Evolutionary conservation across 192 early-diverging fungal species (phyloP).

Genomic region (Coemansia sp.): DNA sequence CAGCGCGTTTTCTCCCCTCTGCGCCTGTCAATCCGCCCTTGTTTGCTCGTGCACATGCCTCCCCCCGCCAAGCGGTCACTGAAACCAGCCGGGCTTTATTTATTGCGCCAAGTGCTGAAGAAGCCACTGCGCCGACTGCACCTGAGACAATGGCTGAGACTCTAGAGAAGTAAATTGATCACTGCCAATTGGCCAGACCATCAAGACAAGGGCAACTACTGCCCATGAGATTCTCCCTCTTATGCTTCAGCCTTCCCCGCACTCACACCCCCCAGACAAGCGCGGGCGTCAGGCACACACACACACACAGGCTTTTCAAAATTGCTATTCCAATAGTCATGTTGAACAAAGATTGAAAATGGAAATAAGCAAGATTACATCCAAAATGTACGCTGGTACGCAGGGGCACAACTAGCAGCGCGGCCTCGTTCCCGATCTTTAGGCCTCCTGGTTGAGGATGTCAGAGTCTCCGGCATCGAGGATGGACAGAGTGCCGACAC

Average conservation of each 20-base stretch:
- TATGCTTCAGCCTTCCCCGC: background rate
- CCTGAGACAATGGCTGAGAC: conserved; percentile 30
- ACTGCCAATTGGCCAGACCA: conserved; percentile 12
- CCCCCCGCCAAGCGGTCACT: conserved; percentile 7
- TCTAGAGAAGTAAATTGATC: conserved; percentile 32
- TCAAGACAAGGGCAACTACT: conserved; percentile 7
- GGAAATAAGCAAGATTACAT: conserved; percentile 9
- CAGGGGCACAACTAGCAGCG: conserved; percentile 2
- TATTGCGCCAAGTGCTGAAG: conserved; percentile 10
- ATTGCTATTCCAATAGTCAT: conserved; percentile 16
- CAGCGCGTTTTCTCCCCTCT: conserved; percentile 6
- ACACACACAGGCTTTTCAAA: background rate
- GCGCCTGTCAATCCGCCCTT: conserved; percentile 6
- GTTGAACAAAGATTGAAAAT: conserved; percentile 8
- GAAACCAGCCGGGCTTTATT: conserved; percentile 1
- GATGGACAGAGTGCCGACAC: conserved; percentile 92
- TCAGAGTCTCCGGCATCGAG: conserved; percentile 98
- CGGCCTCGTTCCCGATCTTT: conserved; percentile 27
- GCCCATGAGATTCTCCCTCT: background rate
- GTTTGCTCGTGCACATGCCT: background rate
- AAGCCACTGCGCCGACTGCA: conserved; percentile 8
- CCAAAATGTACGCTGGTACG: conserved; percentile 8
- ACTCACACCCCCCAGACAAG: conserved; percentile 3
- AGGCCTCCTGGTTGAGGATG: conserved; percentile 66
- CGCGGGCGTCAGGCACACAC: background rate